Percentiles rank a stretch among this genome's conserved stretches.
phyloP scores from a whole-genome alignment of 495 filamentous ascomycete genomes.

The Aspergillus taichungensis region DNA sequence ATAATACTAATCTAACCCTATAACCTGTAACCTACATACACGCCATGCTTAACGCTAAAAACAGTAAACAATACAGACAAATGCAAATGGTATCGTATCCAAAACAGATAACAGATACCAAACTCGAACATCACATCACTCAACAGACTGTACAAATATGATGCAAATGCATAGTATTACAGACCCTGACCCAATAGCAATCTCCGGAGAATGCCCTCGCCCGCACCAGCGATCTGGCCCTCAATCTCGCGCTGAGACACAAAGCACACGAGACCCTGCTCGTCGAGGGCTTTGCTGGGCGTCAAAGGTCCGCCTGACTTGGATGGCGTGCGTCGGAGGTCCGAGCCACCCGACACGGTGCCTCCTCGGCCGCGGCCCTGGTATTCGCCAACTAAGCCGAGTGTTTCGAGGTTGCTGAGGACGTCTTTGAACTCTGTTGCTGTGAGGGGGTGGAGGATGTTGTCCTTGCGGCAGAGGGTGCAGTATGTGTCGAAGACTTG shows the following conservation, averaged over 20 bases:
- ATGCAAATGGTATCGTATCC: neutral
- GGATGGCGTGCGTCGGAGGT: conserved; percentile 46
- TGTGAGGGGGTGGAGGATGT: conserved; percentile 76
- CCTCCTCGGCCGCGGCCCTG: conserved; percentile 65
- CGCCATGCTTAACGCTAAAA: too few species aligned
- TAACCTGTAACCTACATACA: too few species aligned
- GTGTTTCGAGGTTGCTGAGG: conserved; percentile 75
- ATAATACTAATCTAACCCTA: too few species aligned
- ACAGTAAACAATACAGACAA: too few species aligned
- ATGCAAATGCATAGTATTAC: conserved; percentile 13
- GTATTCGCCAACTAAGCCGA: conserved; percentile 65
- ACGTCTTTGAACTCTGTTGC: conserved; percentile 91
- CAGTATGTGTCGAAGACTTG: conserved; percentile 72
- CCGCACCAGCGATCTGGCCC: conserved; percentile 58
- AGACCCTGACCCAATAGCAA: conserved; percentile 37
- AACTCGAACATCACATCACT: too few species aligned
- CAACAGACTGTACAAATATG: neutral
- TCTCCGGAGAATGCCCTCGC: conserved; percentile 42
- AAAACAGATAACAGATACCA: neutral
- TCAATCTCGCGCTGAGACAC: conserved; percentile 72
- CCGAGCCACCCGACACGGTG: conserved; percentile 39
- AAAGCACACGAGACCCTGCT: conserved; percentile 64
- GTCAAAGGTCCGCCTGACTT: conserved; percentile 42
- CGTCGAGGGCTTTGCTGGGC: conserved; percentile 47
- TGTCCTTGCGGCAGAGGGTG: conserved; percentile 69